Percentiles rank a stretch among this genome's conserved stretches.
These are phyloP conservation scores for Kazachstania sp. DNA, from an alignment of 1,139 yeast species.

Conservation along the genomic window DNA sequence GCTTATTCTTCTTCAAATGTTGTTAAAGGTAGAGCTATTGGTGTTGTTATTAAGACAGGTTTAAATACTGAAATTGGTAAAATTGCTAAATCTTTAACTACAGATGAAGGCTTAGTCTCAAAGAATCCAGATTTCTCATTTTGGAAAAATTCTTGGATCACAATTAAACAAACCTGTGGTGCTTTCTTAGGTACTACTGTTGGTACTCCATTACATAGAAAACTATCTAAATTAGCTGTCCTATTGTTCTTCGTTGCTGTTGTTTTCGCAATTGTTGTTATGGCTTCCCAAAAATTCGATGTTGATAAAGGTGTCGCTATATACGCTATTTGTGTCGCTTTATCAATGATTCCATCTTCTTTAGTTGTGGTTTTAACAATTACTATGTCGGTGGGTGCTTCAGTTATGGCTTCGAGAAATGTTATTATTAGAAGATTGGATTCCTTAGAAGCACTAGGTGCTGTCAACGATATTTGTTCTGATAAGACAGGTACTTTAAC, in stretches of 20 bases:
- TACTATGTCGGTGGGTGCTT: slow-evolving; percentile 89
- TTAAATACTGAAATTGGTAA: slow-evolving; percentile 84
- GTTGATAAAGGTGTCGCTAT: slow-evolving; percentile 93
- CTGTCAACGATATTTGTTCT: slow-evolving; percentile 90
- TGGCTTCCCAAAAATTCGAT: slow-evolving; percentile 80
- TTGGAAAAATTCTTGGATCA: slow-evolving; percentile 28
- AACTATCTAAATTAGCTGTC: slow-evolving; percentile 92
- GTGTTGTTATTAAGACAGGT: slow-evolving; percentile 87
- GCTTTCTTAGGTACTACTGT: slow-evolving; percentile 64
- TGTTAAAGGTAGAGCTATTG: slow-evolving; percentile 88
- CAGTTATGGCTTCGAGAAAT: slow-evolving; percentile 87
- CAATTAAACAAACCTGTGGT: slow-evolving; percentile 48
- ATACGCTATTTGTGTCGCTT: slow-evolving; percentile 91
- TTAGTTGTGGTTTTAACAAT: slow-evolving; percentile 95
- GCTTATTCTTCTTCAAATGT: slow-evolving; percentile 97
- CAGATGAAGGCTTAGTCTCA: slow-evolving; percentile 69
- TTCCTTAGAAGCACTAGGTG: slow-evolving; percentile 90
- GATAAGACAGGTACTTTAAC: slow-evolving; percentile 97
- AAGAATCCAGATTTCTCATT: slow-evolving; percentile 40
- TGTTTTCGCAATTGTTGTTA: slow-evolving; percentile 79
- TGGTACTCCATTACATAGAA: slow-evolving; percentile 89
- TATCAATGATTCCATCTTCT: slow-evolving; percentile 98
- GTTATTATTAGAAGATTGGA: slow-evolving; percentile 93
- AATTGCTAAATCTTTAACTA: slow-evolving; percentile 84
- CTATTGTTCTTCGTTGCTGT: slow-evolving; percentile 72